These are phyloP conservation scores for Tothia fuscella DNA, from an alignment of 2,329 filamentous ascomycete species.

Conservation along the genomic window DNA sequence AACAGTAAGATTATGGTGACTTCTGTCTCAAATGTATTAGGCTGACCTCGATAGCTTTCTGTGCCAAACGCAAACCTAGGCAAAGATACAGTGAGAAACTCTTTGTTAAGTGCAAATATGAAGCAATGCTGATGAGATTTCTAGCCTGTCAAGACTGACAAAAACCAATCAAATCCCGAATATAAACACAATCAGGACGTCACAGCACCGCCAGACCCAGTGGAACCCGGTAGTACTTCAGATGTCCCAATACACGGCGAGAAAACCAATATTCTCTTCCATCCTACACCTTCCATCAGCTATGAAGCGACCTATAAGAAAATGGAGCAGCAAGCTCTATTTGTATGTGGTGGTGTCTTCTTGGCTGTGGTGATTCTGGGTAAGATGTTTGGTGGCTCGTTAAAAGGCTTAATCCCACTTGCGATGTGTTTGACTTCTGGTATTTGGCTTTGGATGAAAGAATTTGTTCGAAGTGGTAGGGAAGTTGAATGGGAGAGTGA, in stretches of 20 bases:
- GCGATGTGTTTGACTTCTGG: slow-evolving; percentile 60
- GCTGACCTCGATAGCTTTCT: slow-evolving; percentile 45
- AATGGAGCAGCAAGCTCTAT: slow-evolving; percentile 62
- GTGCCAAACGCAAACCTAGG: slow-evolving; percentile 83
- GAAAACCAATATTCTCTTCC: slow-evolving; percentile 92
- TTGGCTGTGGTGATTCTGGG: slow-evolving; percentile 65
- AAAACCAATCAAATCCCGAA: slow-evolving; percentile 60
- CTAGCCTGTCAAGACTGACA: slow-evolving; percentile 54
- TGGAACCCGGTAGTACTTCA: slow-evolving; percentile 69
- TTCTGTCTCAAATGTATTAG: background rate
- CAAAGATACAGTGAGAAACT: slow-evolving; percentile 47
- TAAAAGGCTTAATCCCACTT: slow-evolving; percentile 66
- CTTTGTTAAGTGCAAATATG: background rate
- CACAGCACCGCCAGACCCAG: slow-evolving; percentile 79
- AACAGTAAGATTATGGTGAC: slow-evolving; percentile 35
- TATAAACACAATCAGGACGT: slow-evolving; percentile 81
- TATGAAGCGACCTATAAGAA: slow-evolving; percentile 78
- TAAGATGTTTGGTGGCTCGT: slow-evolving; percentile 63
- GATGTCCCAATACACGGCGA: slow-evolving; percentile 94
- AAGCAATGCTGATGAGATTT: slow-evolving; percentile 9
- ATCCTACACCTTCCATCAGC: slow-evolving; percentile 80
- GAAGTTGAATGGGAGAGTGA: slow-evolving; percentile 84
- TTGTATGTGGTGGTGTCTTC: slow-evolving; percentile 59
- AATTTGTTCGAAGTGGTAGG: slow-evolving; percentile 68
- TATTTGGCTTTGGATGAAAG: slow-evolving; percentile 82